Base-by-base conservation (phyloP, 208 protist species). In the Wallacemonas sp. region DNA sequence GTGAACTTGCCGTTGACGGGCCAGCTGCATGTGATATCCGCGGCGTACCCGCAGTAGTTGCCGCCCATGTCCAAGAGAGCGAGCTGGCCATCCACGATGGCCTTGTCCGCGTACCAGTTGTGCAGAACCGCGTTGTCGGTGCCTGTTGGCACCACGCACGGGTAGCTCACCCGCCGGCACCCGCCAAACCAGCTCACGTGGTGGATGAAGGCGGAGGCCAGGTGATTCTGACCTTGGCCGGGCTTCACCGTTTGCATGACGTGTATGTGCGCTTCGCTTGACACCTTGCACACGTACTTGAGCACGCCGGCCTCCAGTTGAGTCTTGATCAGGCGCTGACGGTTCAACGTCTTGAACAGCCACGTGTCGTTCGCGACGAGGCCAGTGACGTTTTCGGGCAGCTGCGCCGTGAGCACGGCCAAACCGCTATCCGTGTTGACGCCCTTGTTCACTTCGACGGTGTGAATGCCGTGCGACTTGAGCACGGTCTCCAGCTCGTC, bases 21-120 rank as follows among this genome's bases (percentile, higher is more conserved):
- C 60, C 98, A 99, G 28, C 91, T 95, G 81, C 96, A 93, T 0
- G 98, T 99, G 63, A 99, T 98, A 64, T 99, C 98, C 24, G 94
- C 90, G 6, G 92, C 88, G 75, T 99, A 99, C 62, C 95, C 80
- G 65, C 86, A 77, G 75, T 98, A 98, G 83, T 98, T 97, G 28
- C 84, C 92, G 65, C 98, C 98, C 80, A 98, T 96, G 77, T 99
- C 98, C 27, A 98, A 73, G 19, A 99, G 80, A 27, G 96, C 75
- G 63, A 99, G 88, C 30, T 96, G 79, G 14, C 95, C 96, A 38
- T 96, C 74, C 59, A 90, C 69, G 69, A 97, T 72, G 5, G 77
- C 70, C 14, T 79, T 61, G 62, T 92, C 84, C 51, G 89, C 94
- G 72, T 95, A 80, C 15, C 77, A 84, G 74, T 97, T 96, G 75